Evolutionary conservation across 2,329 filamentous ascomycete genomes (phyloP).

Genomic region (Penicillium sp.): DNA sequence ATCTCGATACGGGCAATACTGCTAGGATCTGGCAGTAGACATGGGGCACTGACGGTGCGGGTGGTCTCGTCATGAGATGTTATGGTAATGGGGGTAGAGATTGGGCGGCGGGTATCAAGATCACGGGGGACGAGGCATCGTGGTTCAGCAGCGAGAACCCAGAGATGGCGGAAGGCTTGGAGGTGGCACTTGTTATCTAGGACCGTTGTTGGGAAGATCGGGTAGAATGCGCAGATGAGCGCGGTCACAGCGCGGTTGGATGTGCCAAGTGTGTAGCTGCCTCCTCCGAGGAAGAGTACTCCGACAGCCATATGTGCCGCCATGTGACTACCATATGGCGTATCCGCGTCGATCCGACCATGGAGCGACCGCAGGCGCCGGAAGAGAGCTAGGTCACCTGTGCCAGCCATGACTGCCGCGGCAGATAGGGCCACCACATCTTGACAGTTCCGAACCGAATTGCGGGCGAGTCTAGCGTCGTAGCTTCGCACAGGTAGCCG

Average conservation of each 20-base stretch:
- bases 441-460: slow-evolving; percentile 85
- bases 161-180: slow-evolving; percentile 94
- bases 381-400: slow-evolving; percentile 81
- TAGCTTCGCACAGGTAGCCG: slow-evolving; percentile 64
- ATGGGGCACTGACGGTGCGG: slow-evolving; percentile 50
- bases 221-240: slow-evolving; percentile 88
- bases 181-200: slow-evolving; percentile 93
- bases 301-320: slow-evolving; percentile 91
- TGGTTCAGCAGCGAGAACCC: slow-evolving; percentile 88
- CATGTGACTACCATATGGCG: slow-evolving; percentile 89
- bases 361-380: slow-evolving; percentile 84
- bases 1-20: slow-evolving; percentile 39
- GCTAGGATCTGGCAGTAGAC: slow-evolving; percentile 51
- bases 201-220: slow-evolving; percentile 81
- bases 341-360: slow-evolving; percentile 77
- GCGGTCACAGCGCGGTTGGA: slow-evolving; percentile 83
- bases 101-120: slow-evolving; percentile 74
- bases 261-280: slow-evolving; percentile 86
- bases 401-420: slow-evolving; percentile 92
- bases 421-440: slow-evolving; percentile 79
- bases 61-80: slow-evolving; percentile 50
- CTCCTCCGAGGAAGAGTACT: slow-evolving; percentile 84
- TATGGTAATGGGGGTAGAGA: slow-evolving; percentile 70
- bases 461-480: slow-evolving; percentile 78
- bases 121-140: slow-evolving; percentile 87